These are phyloP conservation scores for Stagonosporopsis vannaccii DNA, from an alignment of 2,329 filamentous ascomycete species.

Conservation along the genomic window DNA sequence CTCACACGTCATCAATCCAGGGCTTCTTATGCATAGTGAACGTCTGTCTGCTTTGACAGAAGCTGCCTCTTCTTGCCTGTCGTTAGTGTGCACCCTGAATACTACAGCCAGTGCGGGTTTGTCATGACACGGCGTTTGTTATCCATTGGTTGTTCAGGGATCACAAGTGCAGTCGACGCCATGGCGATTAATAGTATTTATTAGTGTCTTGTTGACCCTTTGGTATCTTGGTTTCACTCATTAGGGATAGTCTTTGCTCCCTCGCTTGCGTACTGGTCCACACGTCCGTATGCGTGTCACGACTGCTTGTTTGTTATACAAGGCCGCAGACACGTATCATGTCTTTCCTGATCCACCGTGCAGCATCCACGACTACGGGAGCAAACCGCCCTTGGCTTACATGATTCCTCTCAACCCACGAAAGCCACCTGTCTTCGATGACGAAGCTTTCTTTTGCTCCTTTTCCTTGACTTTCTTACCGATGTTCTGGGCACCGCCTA, in stretches of 20 bases:
- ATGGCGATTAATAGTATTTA: background rate
- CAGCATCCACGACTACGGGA: background rate
- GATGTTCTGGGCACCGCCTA: conserved; percentile 62
- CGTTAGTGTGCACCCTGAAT: too few relatives aligned
- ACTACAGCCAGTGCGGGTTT: too few relatives aligned
- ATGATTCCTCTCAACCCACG: conserved; percentile 51
- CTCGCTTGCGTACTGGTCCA: background rate
- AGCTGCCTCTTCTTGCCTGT: too few relatives aligned
- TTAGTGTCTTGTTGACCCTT: background rate
- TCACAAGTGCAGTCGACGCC: background rate
- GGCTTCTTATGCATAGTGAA: too few relatives aligned
- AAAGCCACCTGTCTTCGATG: conserved; percentile 48
- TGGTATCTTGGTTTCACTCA: too few relatives aligned
- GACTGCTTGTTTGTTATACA: background rate
- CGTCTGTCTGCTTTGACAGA: too few relatives aligned
- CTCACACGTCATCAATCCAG: too few relatives aligned
- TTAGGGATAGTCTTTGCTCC: background rate
- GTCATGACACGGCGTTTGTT: too few relatives aligned
- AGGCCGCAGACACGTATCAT: background rate
- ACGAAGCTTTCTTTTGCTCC: conserved; percentile 54
- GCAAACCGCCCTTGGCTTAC: conserved; percentile 20
- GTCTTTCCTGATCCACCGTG: background rate
- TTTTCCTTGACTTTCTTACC: conserved; percentile 62
- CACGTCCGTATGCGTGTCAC: background rate
- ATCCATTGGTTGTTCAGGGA: background rate